A percentile compares a stretch with the other conserved stretches of the same genome.
Evolutionary conservation across 345 rosid species (phyloP).

Genomic region (Lepidium aucheri): DNA sequence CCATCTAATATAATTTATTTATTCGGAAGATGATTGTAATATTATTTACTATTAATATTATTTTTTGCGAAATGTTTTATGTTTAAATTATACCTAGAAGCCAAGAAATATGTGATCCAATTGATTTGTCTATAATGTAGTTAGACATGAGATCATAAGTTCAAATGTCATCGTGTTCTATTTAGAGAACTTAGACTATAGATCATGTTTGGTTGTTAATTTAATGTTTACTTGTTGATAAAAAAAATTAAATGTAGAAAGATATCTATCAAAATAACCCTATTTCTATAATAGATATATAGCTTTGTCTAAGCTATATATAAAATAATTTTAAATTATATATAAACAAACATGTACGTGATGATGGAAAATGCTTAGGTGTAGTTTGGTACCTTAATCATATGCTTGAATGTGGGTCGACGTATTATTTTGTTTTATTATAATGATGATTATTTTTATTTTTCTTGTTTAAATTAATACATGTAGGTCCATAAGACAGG

Average conservation of each 20-base stretch:
- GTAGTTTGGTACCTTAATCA: conserved; percentile 30
- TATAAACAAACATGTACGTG: not conserved
- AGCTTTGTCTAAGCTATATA: not conserved
- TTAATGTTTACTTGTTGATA: too few relatives aligned
- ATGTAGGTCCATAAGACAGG: conserved; percentile 20
- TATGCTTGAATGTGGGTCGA: conserved; percentile 30
- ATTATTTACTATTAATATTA: too few relatives aligned
- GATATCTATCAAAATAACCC: not conserved
- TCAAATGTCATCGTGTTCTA: too few relatives aligned
- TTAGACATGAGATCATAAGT: too few relatives aligned
- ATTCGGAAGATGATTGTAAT: too few relatives aligned
- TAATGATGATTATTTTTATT: conserved; percentile 15
- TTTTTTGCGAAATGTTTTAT: too few relatives aligned
- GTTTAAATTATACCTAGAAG: too few relatives aligned
- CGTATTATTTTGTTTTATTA: conserved; percentile 25
- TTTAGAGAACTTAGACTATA: too few relatives aligned
- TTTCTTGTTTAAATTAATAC: conserved; percentile 3
- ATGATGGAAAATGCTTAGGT: conserved; percentile 26
- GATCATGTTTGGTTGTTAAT: too few relatives aligned
- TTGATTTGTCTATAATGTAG: too few relatives aligned
- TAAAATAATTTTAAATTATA: not conserved
- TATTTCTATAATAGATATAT: not conserved
- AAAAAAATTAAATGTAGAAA: not conserved
- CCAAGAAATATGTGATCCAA: too few relatives aligned
- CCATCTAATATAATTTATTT: not conserved